These are phyloP conservation scores for Monilinia polystroma DNA, from an alignment of 2,329 filamentous ascomycete genomes.

Conservation along the genomic window DNA sequence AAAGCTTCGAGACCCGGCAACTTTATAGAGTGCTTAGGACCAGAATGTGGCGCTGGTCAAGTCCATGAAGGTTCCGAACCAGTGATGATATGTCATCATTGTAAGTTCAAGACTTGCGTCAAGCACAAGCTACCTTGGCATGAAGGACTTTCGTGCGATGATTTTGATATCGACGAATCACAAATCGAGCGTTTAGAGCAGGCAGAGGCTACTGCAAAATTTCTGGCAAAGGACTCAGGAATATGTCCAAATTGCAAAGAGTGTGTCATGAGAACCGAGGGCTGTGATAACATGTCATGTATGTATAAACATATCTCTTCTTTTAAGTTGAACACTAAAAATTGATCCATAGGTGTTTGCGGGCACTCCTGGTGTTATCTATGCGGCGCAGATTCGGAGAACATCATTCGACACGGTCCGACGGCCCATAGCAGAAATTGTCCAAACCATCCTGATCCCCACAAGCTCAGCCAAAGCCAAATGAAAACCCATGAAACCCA, in stretches of 20 bases:
- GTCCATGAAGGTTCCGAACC: slow-evolving; percentile 26
- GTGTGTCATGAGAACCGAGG: slow-evolving; percentile 28
- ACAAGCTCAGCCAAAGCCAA: not conserved
- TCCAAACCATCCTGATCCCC: slow-evolving; percentile 7
- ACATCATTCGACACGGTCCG: slow-evolving; percentile 29
- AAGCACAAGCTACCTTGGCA: slow-evolving; percentile 35
- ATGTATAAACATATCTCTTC: not conserved
- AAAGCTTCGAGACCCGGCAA: slow-evolving; percentile 1
- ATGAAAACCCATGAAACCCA: slow-evolving; percentile 1
- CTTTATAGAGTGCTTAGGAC: slow-evolving; percentile 27
- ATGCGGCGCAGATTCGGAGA: slow-evolving; percentile 31
- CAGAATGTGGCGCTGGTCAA: slow-evolving; percentile 29
- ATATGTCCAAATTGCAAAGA: slow-evolving; percentile 32
- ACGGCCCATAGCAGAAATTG: slow-evolving; percentile 27
- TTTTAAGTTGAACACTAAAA: not conserved
- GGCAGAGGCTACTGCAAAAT: slow-evolving; percentile 33
- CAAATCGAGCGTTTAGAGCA: slow-evolving; percentile 34
- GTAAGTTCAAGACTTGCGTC: slow-evolving; percentile 30
- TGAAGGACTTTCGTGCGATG: slow-evolving; percentile 30
- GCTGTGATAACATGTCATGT: slow-evolving; percentile 35
- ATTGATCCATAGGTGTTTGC: slow-evolving; percentile 24
- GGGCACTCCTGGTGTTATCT: slow-evolving; percentile 33
- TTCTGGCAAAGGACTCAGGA: slow-evolving; percentile 28
- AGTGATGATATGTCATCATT: slow-evolving; percentile 32
- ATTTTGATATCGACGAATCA: slow-evolving; percentile 30